Conservation (phyloP, 257 asterid genomes). For the Solanum infundibuliforme region DNA sequence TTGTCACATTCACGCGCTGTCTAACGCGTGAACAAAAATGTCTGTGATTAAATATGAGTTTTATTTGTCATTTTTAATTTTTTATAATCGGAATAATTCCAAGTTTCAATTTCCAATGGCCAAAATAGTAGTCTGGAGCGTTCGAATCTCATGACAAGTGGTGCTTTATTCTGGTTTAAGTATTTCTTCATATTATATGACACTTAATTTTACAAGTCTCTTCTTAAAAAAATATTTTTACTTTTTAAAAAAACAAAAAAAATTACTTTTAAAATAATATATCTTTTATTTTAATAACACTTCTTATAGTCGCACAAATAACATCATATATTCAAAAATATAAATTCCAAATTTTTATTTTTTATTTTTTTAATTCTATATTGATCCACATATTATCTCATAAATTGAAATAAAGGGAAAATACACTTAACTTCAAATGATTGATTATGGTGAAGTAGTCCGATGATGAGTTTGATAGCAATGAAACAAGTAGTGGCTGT, state of each 20-base stretch:
- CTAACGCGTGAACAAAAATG: neutral
- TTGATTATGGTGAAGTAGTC: neutral
- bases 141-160: neutral
- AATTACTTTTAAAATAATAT: too few relatives aligned
- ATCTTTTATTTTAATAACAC: neutral
- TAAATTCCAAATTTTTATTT: neutral
- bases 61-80: neutral
- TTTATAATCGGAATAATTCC: neutral
- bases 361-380: neutral
- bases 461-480: neutral
- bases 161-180: neutral
- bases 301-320: neutral
- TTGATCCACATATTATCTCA: neutral
- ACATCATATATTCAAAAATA: neutral
- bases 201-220: neutral
- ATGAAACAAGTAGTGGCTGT: neutral
- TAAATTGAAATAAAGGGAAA: neutral
- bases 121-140: neutral
- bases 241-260: too few relatives aligned
- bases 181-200: neutral
- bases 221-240: neutral
- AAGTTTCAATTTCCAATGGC: neutral
- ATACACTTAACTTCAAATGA: neutral
- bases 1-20: neutral
- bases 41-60: neutral